Evolutionary conservation across 768 basidiomycete species (phyloP), one percentile per base, ranked within the genome.

Genomic region (Gymnopilus dilepis): DNA sequence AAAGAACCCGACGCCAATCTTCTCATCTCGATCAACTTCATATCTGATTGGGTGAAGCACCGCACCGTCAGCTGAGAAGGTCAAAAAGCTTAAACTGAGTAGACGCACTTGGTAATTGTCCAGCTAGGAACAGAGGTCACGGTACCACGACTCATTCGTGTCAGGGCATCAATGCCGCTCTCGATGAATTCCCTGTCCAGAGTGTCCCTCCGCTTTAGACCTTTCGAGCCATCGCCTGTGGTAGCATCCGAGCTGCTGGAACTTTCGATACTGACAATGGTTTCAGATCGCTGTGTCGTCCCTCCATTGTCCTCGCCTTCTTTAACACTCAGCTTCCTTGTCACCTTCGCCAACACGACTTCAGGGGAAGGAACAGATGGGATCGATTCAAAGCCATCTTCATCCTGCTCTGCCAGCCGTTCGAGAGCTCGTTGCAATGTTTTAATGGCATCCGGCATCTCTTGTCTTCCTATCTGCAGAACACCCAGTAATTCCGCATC

Each of bases 401-500:
- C 56, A 6, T 69, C 64, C 22, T 58, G 56, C 15, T 73, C 70
- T 9, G 67, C 59, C 7, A 71, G 54, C 11, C 63, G 62, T 55
- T 74, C 73, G 22, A 71, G 68, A n/a, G 73, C 73, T 22, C 91
- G 76, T 74, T 91, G 91, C 17, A 94, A 78, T 4, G 91, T 87
- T 76, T 91, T 91, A 71, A 92, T 86, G 12, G 90, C 90, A 72
- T 94, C 92, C 0, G 88, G 87, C 82, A 91, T 88, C 71, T 91
- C 89, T 45, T 85, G 83, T 47, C 85, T 76, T 33, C 80, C 80
- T 43, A 89, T 82, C 64, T 89, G 84, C 40, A 92, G 76, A 1
- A 87, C 81, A 19, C 80, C 76, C 31, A 91, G 74, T 80, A 92
- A 85, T 65, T 86, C 83, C 8, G 77, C 82, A 67, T 92, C 91